Base-by-base conservation (phyloP, 202 grass and related monocot genomes). In the Saccharum hybrid region DNA sequence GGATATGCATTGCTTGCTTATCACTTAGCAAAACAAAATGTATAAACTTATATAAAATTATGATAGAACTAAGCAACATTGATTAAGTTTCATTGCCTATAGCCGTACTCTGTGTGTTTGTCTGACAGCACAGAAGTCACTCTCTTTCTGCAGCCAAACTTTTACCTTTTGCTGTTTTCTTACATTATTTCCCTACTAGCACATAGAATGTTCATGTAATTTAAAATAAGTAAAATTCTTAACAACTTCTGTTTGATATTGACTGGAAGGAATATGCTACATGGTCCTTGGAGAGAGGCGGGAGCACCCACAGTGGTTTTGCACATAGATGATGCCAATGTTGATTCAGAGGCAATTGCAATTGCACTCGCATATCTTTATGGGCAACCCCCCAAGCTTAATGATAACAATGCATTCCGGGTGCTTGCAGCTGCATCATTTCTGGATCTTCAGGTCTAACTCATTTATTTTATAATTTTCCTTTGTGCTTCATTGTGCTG, bases 261-360 rank as follows among this genome's bases (percentile, higher is more conserved):
- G 73, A 45, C 61, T 72, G 51, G 33, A 66, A 98, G 96, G 89
- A 98, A 98, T 81, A 98, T 98, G 96, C 90, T 98, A 22, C 91
- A 98, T 33, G 96, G 96, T 76, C 96, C 96, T 63, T 98, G 96
- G 96, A 94, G 90, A 81, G 96, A 98, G 80, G 93, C 96, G 63
- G 89, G 93, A 73, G 89, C 93, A 48, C 96, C 93, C 37, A 92
- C 87, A 61, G 83, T 98, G 37, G 81, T 92, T 49, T 86, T 98
- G 77, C 89, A 94, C 59, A 88, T 98, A 81, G 96, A 96, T 45
- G 96, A 98, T 85, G 70, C 88, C 39, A 98, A 98, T 88, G 82
- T 98, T 71, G 90, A 98, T 86, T 94, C 96, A 78, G 93, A 98
- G 68, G 91, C 93, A 41, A 96, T 98, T 74, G 68, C 91, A 78